Evolutionary conservation across 1,284 basidiomycete species (phyloP).

Genomic region (Schizophyllum amplum): DNA sequence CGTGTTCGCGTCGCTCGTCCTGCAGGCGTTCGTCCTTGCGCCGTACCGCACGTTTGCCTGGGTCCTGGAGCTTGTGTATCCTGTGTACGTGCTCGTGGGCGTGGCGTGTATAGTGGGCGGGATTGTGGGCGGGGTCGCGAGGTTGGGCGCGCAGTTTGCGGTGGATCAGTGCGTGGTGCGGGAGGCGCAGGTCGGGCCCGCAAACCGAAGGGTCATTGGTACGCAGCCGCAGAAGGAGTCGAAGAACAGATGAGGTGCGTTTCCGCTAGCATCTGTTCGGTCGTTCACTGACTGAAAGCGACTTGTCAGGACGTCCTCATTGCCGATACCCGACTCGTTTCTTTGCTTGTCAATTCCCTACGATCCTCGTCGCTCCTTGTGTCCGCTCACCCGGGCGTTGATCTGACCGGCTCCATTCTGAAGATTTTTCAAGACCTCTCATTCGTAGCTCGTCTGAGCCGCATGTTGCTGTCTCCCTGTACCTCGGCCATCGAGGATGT

Average conservation of each 20-base stretch:
- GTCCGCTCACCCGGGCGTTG: no score
- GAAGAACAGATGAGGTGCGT: not conserved
- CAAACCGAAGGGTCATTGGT: not conserved
- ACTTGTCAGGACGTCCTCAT: not conserved
- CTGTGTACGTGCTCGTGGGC: slow-evolving; percentile 53
- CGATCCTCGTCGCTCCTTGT: no score
- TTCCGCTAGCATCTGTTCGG: not conserved
- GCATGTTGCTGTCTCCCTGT: no score
- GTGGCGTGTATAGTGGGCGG: slow-evolving; percentile 48
- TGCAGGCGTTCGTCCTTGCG: slow-evolving; percentile 34
- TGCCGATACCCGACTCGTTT: no score
- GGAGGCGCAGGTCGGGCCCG: not conserved
- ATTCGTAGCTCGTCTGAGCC: no score
- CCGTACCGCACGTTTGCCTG: slow-evolving; percentile 36
- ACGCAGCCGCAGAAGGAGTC: not conserved
- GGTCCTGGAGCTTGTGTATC: slow-evolving; percentile 42
- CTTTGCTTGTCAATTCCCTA: no score
- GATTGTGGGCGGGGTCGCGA: slow-evolving; percentile 38
- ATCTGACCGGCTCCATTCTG: no score
- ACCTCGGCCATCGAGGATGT: no score
- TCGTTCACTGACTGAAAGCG: not conserved
- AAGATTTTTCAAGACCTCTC: no score
- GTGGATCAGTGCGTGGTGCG: not conserved
- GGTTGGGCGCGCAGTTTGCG: slow-evolving; percentile 14
- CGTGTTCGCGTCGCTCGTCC: slow-evolving; percentile 32